A percentile compares a stretch with the other conserved stretches of the same genome.
Conservation (phyloP, 2,329 filamentous ascomycete genomes). For the Samsoniella hepiali region DNA sequence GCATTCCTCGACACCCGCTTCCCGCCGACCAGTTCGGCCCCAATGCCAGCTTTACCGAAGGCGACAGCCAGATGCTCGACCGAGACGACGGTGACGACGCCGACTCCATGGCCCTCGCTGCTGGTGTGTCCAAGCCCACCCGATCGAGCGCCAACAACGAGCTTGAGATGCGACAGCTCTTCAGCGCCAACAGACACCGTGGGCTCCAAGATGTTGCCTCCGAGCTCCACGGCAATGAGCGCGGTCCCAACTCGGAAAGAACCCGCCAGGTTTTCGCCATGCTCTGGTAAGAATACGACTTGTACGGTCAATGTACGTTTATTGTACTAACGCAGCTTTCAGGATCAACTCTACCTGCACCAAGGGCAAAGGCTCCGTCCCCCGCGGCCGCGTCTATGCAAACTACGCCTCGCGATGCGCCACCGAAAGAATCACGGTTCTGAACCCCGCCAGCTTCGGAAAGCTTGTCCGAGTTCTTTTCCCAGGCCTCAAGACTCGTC, state of each 20-base stretch:
- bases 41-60: constrained; percentile 54
- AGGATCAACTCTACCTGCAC: constrained; percentile 74
- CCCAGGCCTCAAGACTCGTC: constrained; percentile 86
- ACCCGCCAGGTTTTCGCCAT: constrained; percentile 85
- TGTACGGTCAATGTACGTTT: neutral
- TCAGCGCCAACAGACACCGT: constrained; percentile 65
- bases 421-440: constrained; percentile 86
- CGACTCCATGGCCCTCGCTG: constrained; percentile 47
- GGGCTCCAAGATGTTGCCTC: constrained; percentile 67
- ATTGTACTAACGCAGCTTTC: neutral
- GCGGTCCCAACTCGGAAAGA: constrained; percentile 76
- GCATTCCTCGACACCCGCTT: constrained; percentile 48
- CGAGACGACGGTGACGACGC: constrained; percentile 57
- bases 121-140: constrained; percentile 52
- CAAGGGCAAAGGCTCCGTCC: constrained; percentile 79
- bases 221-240: constrained; percentile 74
- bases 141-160: constrained; percentile 76
- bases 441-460: constrained; percentile 96
- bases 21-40: constrained; percentile 51
- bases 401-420: constrained; percentile 93
- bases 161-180: constrained; percentile 73
- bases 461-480: constrained; percentile 97
- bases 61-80: constrained; percentile 58
- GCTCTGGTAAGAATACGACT: constrained; percentile 67
- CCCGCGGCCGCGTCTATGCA: constrained; percentile 88